Evolutionary conservation across 768 basidiomycete genomes (phyloP), one percentile per base, ranked within the genome.

Genomic region (Pleurotus citrinopileatus): DNA sequence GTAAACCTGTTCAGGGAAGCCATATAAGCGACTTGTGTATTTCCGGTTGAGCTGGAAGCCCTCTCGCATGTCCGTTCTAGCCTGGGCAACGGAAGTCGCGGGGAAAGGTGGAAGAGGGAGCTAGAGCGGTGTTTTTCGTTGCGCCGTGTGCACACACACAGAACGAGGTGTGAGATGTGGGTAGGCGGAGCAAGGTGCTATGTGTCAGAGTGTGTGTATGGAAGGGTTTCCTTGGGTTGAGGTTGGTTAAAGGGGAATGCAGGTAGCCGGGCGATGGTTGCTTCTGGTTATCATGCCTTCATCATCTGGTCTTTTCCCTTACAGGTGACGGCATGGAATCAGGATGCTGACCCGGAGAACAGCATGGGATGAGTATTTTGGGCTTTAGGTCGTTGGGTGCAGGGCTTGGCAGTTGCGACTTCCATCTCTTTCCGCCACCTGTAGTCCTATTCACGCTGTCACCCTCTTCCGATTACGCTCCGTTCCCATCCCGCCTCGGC

Each of bases 61-160:
- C 40, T n/a, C 40, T 42, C 40, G 40, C 40, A 22, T 17, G 40
- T 42, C 40, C 20, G 40, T 17, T 42, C 9, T 42, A 7, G 22
- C 27, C 17, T 20, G 25, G 46, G 25, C n/a, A n/a, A 15, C 27
- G 26, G 17, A 12, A n/a, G 17, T 17, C 26, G 26, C 25, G 45
- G 45, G 26, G 29, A 50, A 36, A 9, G 22, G 19, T 22, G 29
- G 23, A 29, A 15, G 46, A 29, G 48, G 48, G 48, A 50, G 48
- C n/a, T 50, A 50, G 34, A 19, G 48, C 48, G 48, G 48, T 20
- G 48, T 34, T 50, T 27, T 26, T n/a, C 19, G 46, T 27, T 22
- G 28, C 17, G 38, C 36, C 48, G 48, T 50, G 48, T 50, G 45
- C 45, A 23, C 26, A 46, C 27, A 28, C 29, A 32, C 29, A 32